These are phyloP conservation scores for Kingdonia uniflora DNA, from an alignment of 164 flowering plant species.

Conservation along the genomic window DNA sequence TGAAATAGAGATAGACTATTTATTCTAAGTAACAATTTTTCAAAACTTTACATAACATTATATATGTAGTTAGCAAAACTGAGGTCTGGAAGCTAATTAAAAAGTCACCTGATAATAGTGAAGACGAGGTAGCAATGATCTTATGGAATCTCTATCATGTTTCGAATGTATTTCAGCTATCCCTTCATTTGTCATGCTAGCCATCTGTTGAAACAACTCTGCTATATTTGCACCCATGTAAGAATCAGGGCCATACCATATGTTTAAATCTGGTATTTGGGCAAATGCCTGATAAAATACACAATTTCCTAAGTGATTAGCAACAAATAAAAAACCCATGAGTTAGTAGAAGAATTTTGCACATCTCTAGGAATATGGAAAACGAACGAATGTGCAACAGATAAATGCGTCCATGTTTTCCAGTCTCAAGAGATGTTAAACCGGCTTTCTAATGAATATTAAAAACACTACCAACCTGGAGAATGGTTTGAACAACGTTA, in stretches of 20 bases:
- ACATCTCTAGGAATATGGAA: too few relatives aligned
- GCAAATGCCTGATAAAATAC: slow-evolving; percentile 64
- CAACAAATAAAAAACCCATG: too few relatives aligned
- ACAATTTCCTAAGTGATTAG: neutral
- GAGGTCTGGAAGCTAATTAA: neutral
- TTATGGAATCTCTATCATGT: slow-evolving; percentile 61
- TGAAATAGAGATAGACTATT: too few relatives aligned
- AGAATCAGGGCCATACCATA: slow-evolving; percentile 95
- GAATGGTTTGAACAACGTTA: slow-evolving; percentile 83
- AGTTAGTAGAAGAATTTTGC: too few relatives aligned
- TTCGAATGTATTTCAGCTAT: slow-evolving; percentile 69
- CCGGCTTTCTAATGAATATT: too few relatives aligned
- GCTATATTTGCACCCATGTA: slow-evolving; percentile 96
- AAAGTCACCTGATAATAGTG: slow-evolving; percentile 74
- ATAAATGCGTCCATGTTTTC: too few relatives aligned
- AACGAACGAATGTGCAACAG: too few relatives aligned
- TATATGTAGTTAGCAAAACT: too few relatives aligned
- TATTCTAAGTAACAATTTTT: too few relatives aligned
- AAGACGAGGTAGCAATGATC: slow-evolving; percentile 62
- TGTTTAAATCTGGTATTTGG: slow-evolving; percentile 61
- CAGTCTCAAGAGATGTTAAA: too few relatives aligned
- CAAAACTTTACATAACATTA: too few relatives aligned
- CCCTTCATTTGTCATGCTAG: slow-evolving; percentile 84
- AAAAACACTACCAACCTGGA: slow-evolving; percentile 51
- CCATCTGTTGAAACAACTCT: slow-evolving; percentile 80